Percentiles rank a stretch among this genome's conserved stretches.
phyloP scores from a whole-genome alignment of 805 yeast genomes.

The Candida rishiriensis region DNA sequence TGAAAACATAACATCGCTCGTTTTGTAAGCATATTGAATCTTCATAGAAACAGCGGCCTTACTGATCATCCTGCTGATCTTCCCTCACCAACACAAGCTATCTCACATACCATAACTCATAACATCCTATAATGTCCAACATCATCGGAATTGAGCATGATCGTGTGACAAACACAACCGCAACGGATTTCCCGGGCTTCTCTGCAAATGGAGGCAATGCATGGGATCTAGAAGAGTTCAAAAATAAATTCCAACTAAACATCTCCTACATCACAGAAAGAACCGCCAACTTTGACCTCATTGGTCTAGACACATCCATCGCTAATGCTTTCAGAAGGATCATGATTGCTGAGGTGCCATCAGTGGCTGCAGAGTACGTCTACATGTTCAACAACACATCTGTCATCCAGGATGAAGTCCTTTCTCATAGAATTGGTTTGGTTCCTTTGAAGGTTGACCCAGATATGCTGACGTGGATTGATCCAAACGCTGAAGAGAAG shows the following conservation, averaged over 20 bases:
- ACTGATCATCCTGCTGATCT: no score
- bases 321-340: slow-evolving; percentile 96
- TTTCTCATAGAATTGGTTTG: slow-evolving; percentile 92
- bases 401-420: slow-evolving; percentile 94
- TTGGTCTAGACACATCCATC: slow-evolving; percentile 83
- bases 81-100: no score
- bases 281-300: slow-evolving; percentile 79
- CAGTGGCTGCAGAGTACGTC: slow-evolving; percentile 91
- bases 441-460: slow-evolving; percentile 91
- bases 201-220: slow-evolving; percentile 54
- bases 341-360: slow-evolving; percentile 95
- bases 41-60: no score
- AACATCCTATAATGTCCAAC: slow-evolving; percentile 33
- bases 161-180: slow-evolving; percentile 82
- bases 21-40: no score
- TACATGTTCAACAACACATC: slow-evolving; percentile 92
- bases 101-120: no score
- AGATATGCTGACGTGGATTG: slow-evolving; percentile 82
- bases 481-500: slow-evolving; percentile 56
- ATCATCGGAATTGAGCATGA: slow-evolving; percentile 86
- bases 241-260: slow-evolving; percentile 58
- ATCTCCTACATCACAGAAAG: slow-evolving; percentile 63
- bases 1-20: no score
- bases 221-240: slow-evolving; percentile 84
- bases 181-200: slow-evolving; percentile 93